Evolutionary conservation across 2,329 filamentous ascomycete genomes (phyloP), one percentile per base, ranked within the genome.

Genomic region (Venturia asperata): DNA sequence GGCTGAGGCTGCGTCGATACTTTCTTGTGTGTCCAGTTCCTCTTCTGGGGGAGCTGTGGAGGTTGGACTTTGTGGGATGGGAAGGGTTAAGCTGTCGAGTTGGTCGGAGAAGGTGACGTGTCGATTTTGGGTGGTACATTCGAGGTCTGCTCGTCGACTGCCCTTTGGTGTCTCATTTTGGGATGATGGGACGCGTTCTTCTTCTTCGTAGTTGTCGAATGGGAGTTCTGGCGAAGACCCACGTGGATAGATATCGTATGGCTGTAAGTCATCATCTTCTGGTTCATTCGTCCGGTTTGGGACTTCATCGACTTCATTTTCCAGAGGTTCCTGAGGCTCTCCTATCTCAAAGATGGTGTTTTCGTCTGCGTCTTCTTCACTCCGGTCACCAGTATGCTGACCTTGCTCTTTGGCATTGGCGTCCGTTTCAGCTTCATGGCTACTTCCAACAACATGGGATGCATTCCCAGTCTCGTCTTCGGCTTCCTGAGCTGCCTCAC

Each of bases 171-270:
- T 58, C 27, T 61, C 60, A 24, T 61, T 61, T 34, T 61, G 60
- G 21, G 60, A 61, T 15, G 60, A 61, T n/a, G 60, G 60, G 6
- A 61, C 42, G 11, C 60, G n/a, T 45, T 15, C 60, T 61, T 61
- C 58, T n/a, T 6, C 37, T n/a, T 61, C 60, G 60, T 61, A 42
- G 15, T 27, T 21, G 60, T 39, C 60, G 1, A 21, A 42, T 9
- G 37, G 42, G 27, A 61, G 60, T n/a, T 61, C 60, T 5, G 37
- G 39, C 13, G 60, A 45, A 27, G 42, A 21, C 24, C 19, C 37
- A 17, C 27, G 39, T 61, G 60, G 60, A 19, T 15, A 19, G n/a
- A 61, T 27, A 21, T 61, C 37, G 27, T 45, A 39, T 45, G 24
- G 30, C 6, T 15, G 19, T 17, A 58, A 15, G 37, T 27, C 24